Percentiles rank a stretch among this genome's conserved stretches.
These are phyloP conservation scores for Hypoxylon sp. DNA, from an alignment of 2,329 filamentous ascomycete species.

Conservation along the genomic window DNA sequence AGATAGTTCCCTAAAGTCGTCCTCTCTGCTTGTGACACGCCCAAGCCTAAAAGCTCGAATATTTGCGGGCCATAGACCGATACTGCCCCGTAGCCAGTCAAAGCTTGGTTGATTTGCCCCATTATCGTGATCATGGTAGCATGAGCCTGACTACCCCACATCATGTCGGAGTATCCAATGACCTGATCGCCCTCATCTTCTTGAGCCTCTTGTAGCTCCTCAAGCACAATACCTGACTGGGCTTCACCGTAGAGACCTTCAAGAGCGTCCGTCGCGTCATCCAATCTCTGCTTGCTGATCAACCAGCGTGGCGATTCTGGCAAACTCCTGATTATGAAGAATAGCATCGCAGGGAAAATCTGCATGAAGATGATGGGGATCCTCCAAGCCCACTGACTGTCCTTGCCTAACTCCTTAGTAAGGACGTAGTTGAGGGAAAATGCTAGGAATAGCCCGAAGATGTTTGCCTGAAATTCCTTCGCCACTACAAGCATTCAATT, in stretches of 20 bases:
- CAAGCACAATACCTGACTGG: conserved; percentile 63
- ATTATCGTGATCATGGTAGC: conserved; percentile 73
- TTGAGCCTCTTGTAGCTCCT: conserved; percentile 66
- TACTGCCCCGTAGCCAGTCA: conserved; percentile 72
- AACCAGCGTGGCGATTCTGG: conserved; percentile 73
- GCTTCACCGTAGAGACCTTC: conserved; percentile 65
- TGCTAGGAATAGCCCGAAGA: conserved; percentile 73
- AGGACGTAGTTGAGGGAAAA: conserved; percentile 71
- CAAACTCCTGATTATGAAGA: conserved; percentile 66
- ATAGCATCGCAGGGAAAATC: conserved; percentile 67
- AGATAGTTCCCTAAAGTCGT: conserved; percentile 73
- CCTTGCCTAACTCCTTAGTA: conserved; percentile 67
- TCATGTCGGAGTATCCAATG: conserved; percentile 70
- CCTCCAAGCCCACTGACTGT: conserved; percentile 73
- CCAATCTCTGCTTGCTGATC: conserved; percentile 64
- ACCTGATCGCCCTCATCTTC: conserved; percentile 63
- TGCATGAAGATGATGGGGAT: conserved; percentile 74
- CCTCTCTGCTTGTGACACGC: conserved; percentile 65
- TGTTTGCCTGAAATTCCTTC: conserved; percentile 76
- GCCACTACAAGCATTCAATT: conserved; percentile 56
- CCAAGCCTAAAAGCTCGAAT: conserved; percentile 72
- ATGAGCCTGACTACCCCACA: conserved; percentile 70
- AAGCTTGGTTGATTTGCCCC: conserved; percentile 73
- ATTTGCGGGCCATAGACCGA: conserved; percentile 75
- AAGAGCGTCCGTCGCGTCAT: conserved; percentile 66